phyloP scores from a whole-genome alignment of 2,329 filamentous ascomycete genomes.

The Cladorrhinum sp. region DNA sequence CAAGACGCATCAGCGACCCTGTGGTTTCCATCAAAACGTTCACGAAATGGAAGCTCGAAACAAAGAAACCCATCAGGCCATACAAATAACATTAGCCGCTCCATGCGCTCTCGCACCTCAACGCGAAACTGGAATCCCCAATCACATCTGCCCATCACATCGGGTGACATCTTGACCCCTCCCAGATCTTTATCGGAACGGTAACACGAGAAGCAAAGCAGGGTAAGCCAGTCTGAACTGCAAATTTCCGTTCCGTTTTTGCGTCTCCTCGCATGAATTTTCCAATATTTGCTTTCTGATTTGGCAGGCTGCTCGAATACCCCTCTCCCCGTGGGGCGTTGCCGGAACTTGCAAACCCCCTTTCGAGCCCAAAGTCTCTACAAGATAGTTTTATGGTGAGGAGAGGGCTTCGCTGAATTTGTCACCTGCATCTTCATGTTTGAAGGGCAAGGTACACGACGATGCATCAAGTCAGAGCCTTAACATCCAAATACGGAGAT shows the following conservation, averaged over 20 bases:
- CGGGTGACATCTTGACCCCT: not conserved
- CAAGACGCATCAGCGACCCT: not conserved
- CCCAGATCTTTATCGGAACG: not conserved
- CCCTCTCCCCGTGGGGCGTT: not conserved
- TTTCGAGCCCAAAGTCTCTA: not conserved
- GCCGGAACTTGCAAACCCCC: not conserved
- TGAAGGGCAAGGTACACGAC: not conserved
- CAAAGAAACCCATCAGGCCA: not conserved
- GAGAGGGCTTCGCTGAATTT: constrained; percentile 15
- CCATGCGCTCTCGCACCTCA: not conserved
- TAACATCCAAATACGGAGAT: not conserved
- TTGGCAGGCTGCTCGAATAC: not conserved
- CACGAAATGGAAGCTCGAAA: not conserved
- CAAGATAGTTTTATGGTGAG: constrained; percentile 13
- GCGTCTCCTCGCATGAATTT: not conserved
- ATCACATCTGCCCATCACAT: not conserved
- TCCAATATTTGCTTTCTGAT: not conserved
- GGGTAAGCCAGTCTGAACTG: not conserved
- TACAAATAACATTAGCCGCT: not conserved
- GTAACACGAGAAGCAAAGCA: not conserved
- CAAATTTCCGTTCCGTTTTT: not conserved
- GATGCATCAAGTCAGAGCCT: not conserved
- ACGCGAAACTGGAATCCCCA: not conserved
- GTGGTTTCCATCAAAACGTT: not conserved
- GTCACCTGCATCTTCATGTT: constrained; percentile 14